Conservation (phyloP, 495 filamentous ascomycete genomes). For the Chaetomidium leptoderma region DNA sequence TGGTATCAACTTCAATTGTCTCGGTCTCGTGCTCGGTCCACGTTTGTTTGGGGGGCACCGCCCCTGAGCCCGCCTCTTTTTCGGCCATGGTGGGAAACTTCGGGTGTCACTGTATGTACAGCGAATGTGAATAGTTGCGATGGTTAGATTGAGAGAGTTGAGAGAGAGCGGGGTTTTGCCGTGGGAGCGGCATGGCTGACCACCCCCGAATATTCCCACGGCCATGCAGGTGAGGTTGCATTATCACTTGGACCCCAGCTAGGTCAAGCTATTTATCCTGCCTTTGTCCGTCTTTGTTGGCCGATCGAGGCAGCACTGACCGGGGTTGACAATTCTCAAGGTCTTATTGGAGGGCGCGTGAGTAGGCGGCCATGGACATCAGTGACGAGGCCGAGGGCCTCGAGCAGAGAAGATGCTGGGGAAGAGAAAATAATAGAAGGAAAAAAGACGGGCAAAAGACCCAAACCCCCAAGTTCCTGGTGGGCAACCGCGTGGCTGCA, state of each 20-base stretch:
- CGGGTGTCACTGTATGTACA: not conserved
- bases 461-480: too few species aligned
- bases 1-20: constrained; percentile 1
- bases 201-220: not conserved
- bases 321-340: too few species aligned
- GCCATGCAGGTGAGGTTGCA: constrained; percentile 1
- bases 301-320: not conserved
- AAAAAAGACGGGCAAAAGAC: too few species aligned
- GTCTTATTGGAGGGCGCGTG: too few species aligned
- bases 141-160: too few species aligned
- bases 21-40: not conserved
- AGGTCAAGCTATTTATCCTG: too few species aligned
- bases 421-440: not conserved
- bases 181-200: not conserved
- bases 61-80: not conserved
- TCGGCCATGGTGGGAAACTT: not conserved
- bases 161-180: not conserved
- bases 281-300: not conserved
- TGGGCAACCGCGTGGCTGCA: not conserved
- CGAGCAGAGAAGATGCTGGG: too few species aligned
- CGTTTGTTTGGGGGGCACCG: not conserved
- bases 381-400: too few species aligned
- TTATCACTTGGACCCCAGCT: not conserved
- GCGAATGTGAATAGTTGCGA: not conserved
- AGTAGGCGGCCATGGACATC: too few species aligned